Evolutionary conservation across 805 yeast genomes (phyloP), one percentile per base, ranked within the genome.

Genomic region (Saccharomycopsis schoenii): DNA sequence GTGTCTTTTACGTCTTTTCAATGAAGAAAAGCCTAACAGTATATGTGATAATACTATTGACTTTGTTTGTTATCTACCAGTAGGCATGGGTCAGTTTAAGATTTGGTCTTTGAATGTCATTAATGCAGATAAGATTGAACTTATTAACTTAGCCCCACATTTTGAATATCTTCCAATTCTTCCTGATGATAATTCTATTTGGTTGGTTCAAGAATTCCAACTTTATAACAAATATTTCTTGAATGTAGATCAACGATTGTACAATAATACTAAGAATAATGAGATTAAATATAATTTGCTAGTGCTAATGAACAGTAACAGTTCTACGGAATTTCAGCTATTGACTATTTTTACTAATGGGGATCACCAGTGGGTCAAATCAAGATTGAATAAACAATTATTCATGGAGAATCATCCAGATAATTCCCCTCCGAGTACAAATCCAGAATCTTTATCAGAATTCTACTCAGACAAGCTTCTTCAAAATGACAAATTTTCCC

Each of bases 221-320:
- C 65, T 80, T 29, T 60, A 66, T 17, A 47, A 43, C 21, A 25
- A 15, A n/a, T 1, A 21, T 5, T 56, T 50, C 34, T 56, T 58
- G 12, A n/a, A 41, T 21, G 51, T 58, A 6, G 41, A 61, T 47
- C 37, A 55, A 14, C n/a, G 29, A 19, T 54, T 51, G 54, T 58
- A 55, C 34, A 25, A 15, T 34, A 40, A 41, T 1, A 60, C 60
- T 8, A n/a, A 60, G 1, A 54, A 55, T 6, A 58, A 61, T 1
- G 52, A 57, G 9, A 47, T 29, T 14, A 56, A 61, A 3, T 60
- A 64, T 42, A 72, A 73, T 52, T 63, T 80, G 2, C 72, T 77
- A 68, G 74, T 77, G 0, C 71, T 85, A 40, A 84, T 89, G 88
- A 86, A 85, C 67, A 82, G 88, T 65, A 85, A 85, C 64, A 77